A percentile compares a stretch with the other conserved stretches of the same genome.
Conservation (phyloP, 2,329 filamentous ascomycete genomes). For the Microcyclosporella mali region DNA sequence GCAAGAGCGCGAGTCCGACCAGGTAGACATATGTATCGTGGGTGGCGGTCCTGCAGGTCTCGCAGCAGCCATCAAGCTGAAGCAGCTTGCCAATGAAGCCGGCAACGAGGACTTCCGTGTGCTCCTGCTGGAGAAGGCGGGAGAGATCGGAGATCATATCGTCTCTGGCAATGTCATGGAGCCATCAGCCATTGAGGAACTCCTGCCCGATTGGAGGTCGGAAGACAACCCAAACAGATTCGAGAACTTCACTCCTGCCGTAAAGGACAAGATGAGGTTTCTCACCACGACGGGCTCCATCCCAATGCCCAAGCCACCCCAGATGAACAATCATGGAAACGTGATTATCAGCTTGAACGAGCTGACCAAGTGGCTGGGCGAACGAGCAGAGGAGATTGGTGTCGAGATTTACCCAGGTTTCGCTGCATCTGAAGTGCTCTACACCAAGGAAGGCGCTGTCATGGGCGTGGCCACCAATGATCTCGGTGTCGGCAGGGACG, state of each 20-base stretch:
- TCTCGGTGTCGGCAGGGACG: constrained; percentile 72
- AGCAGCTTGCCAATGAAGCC: constrained; percentile 89
- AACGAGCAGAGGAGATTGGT: constrained; percentile 90
- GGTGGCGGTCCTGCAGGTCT: constrained; percentile 93
- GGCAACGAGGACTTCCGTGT: constrained; percentile 96
- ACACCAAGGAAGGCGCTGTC: constrained; percentile 78
- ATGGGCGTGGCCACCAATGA: constrained; percentile 95
- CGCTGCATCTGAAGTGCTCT: constrained; percentile 86
- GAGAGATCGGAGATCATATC: constrained; percentile 90
- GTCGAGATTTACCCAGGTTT: constrained; percentile 97
- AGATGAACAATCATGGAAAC: constrained; percentile 98
- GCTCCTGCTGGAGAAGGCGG: constrained; percentile 86
- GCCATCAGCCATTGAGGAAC: constrained; percentile 77
- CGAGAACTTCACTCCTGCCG: constrained; percentile 77
- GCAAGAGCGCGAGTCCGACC: constrained; percentile 80
- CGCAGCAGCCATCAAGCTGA: constrained; percentile 85
- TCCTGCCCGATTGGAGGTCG: constrained; percentile 88
- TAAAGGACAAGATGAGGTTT: constrained; percentile 84
- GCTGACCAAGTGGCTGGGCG: constrained; percentile 90
- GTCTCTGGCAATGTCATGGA: constrained; percentile 94
- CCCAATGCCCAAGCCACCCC: constrained; percentile 80
- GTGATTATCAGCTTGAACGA: constrained; percentile 96
- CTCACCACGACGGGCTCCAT: constrained; percentile 74
- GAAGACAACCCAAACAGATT: constrained; percentile 85
- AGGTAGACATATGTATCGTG: constrained; percentile 95